Evolutionary conservation across 2,329 filamentous ascomycete genomes (phyloP).

Genomic region (Alternaria infectoria): DNA sequence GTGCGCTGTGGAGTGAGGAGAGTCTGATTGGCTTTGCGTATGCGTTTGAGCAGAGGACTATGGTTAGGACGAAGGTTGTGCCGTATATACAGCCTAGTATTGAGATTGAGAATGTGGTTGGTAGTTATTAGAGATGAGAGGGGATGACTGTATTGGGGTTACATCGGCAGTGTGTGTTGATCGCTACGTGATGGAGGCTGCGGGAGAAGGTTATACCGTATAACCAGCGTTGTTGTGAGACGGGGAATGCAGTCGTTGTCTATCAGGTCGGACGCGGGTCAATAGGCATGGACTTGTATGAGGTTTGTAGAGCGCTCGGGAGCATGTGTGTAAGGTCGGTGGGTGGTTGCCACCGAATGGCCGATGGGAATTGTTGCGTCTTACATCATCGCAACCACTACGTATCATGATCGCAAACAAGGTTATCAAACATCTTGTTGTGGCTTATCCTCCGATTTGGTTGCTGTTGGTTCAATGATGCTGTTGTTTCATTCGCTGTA

Average conservation of each 20-base stretch:
- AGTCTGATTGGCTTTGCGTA: slow-evolving; percentile 69
- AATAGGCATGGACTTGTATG: not conserved
- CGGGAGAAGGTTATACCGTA: not conserved
- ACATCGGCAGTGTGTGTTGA: no score
- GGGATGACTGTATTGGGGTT: no score
- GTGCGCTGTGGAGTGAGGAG: slow-evolving; percentile 66
- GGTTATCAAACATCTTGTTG: no score
- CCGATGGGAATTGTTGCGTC: not conserved
- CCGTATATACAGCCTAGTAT: slow-evolving; percentile 58
- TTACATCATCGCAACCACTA: not conserved
- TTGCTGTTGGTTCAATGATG: no score
- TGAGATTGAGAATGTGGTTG: slow-evolving; percentile 55
- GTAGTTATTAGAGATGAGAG: not conserved
- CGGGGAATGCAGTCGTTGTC: accelerated
- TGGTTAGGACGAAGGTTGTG: slow-evolving; percentile 55
- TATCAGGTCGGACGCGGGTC: accelerated
- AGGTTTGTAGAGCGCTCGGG: not conserved
- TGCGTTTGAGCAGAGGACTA: slow-evolving; percentile 69
- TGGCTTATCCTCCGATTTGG: no score
- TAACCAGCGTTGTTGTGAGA: not conserved
- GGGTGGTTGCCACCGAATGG: not conserved
- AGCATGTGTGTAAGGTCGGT: not conserved
- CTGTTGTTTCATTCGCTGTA: no score
- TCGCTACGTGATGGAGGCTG: no score
- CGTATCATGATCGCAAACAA: not conserved